Percentiles rank a stretch among this genome's conserved stretches.
Conservation (phyloP, 345 rosid species). For the Stellera chamaejasme region DNA sequence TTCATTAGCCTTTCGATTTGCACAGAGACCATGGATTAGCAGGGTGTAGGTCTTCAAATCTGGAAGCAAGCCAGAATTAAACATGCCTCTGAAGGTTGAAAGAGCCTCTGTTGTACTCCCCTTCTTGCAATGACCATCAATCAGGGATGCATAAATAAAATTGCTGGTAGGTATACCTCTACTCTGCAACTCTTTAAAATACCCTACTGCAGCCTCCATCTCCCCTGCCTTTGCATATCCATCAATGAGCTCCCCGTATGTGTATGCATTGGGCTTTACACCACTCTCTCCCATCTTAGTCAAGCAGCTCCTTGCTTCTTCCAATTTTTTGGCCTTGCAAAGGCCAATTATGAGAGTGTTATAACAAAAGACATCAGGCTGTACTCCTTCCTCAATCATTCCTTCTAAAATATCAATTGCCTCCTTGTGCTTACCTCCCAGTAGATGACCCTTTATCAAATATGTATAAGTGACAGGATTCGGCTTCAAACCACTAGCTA, state of each 20-base stretch:
- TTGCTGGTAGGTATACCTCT: slow-evolving; percentile 52
- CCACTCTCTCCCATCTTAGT: slow-evolving; percentile 54
- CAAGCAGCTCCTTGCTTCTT: slow-evolving; percentile 50
- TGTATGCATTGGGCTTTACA: slow-evolving; percentile 56
- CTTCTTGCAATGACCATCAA: slow-evolving; percentile 59
- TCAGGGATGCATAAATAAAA: slow-evolving; percentile 39
- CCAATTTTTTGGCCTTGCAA: slow-evolving; percentile 67
- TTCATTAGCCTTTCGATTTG: slow-evolving; percentile 44
- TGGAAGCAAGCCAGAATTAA: slow-evolving; percentile 36
- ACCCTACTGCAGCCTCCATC: slow-evolving; percentile 47
- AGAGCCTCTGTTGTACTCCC: slow-evolving; percentile 48
- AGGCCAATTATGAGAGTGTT: slow-evolving; percentile 66
- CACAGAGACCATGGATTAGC: slow-evolving; percentile 62
- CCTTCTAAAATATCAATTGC: slow-evolving; percentile 40
- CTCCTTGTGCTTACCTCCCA: slow-evolving; percentile 42
- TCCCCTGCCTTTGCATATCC: slow-evolving; percentile 52
- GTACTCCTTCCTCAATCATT: slow-evolving; percentile 49
- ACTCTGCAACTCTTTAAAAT: slow-evolving; percentile 54
- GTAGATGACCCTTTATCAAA: slow-evolving; percentile 49
- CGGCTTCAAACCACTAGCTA: slow-evolving; percentile 48
- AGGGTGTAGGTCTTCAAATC: slow-evolving; percentile 44
- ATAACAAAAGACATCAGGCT: slow-evolving; percentile 66
- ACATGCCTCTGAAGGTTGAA: slow-evolving; percentile 43
- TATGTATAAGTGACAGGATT: slow-evolving; percentile 49
- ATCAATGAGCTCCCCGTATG: slow-evolving; percentile 58